Evolutionary conservation across 106 monocot genomes (phyloP).

Genomic region (Apostasia ramifera): DNA sequence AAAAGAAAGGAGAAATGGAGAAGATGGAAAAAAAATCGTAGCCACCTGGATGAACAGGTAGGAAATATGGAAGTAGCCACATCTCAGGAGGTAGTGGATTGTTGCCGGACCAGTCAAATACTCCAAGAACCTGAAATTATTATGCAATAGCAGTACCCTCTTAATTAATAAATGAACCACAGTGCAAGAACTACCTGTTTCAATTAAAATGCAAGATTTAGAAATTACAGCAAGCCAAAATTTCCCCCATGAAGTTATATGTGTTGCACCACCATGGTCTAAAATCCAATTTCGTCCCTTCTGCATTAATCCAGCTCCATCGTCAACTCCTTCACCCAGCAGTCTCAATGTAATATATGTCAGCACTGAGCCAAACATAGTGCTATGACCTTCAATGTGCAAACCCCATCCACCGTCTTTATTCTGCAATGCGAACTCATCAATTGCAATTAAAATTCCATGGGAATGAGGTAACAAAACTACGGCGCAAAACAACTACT

Average conservation of each 20-base stretch:
- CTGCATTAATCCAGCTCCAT: conserved; percentile 66
- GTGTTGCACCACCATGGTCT: conserved; percentile 65
- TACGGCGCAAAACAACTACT: background rate
- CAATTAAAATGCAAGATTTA: background rate
- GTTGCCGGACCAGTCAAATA: conserved; percentile 92
- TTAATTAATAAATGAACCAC: background rate
- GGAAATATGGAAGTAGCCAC: conserved; percentile 69
- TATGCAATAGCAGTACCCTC: background rate
- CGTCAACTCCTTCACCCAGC: conserved; percentile 62
- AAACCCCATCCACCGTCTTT: conserved; percentile 91
- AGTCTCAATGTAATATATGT: conserved; percentile 71
- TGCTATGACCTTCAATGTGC: conserved; percentile 78
- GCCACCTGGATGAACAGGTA: conserved; percentile 89
- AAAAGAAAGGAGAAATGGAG: background rate
- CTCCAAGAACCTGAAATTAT: conserved; percentile 71
- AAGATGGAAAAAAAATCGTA: background rate
- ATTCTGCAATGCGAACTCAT: conserved; percentile 38
- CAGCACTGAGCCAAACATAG: conserved; percentile 77
- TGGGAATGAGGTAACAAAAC: background rate
- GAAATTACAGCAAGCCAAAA: conserved; percentile 71
- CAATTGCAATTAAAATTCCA: background rate
- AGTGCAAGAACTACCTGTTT: background rate
- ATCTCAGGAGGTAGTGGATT: conserved; percentile 89
- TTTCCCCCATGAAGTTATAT: conserved; percentile 81
- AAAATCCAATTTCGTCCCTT: conserved; percentile 75